Conservation (phyloP, 148 eudicot genomes). For the Rhododendron mucronatum region DNA sequence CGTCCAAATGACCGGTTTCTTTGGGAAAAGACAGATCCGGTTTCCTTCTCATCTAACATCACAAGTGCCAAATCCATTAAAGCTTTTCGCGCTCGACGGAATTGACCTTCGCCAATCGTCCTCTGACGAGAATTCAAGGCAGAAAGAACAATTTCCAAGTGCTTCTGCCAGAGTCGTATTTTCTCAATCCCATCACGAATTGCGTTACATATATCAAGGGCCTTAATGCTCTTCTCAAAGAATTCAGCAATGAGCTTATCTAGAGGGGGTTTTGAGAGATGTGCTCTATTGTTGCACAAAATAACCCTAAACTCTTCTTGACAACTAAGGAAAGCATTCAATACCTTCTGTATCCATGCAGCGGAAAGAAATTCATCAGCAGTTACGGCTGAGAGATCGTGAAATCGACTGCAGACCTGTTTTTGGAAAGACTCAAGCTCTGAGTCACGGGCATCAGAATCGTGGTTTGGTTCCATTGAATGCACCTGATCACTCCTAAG, state of each 20-base stretch:
- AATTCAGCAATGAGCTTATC: constrained; percentile 44
- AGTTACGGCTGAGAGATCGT: constrained; percentile 33
- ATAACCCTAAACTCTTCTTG: constrained; percentile 48
- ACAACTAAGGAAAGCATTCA: constrained; percentile 42
- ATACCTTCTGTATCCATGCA: constrained; percentile 45
- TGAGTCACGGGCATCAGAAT: constrained; percentile 17
- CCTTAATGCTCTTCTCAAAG: constrained; percentile 54
- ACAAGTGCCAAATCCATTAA: constrained; percentile 53
- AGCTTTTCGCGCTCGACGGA: constrained; percentile 60
- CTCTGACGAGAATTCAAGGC: constrained; percentile 38
- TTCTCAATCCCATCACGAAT: constrained; percentile 68
- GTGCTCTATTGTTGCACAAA: constrained; percentile 31
- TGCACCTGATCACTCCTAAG: constrained; percentile 44
- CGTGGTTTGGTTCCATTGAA: constrained; percentile 33
- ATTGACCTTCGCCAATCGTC: constrained; percentile 39
- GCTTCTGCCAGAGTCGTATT: constrained; percentile 58
- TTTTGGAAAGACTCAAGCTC: constrained; percentile 38
- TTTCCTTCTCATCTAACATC: constrained; percentile 57
- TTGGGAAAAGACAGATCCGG: constrained; percentile 41
- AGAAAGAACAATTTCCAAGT: constrained; percentile 45
- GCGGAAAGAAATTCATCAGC: constrained; percentile 55
- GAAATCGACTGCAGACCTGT: constrained; percentile 29
- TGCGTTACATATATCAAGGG: constrained; percentile 68
- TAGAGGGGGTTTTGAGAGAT: constrained; percentile 40
- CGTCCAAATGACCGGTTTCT: constrained; percentile 57